Percentiles rank a stretch among this genome's conserved stretches.
Evolutionary conservation across 2,329 filamentous ascomycete species (phyloP).

Genomic region (Colletotrichum musae): DNA sequence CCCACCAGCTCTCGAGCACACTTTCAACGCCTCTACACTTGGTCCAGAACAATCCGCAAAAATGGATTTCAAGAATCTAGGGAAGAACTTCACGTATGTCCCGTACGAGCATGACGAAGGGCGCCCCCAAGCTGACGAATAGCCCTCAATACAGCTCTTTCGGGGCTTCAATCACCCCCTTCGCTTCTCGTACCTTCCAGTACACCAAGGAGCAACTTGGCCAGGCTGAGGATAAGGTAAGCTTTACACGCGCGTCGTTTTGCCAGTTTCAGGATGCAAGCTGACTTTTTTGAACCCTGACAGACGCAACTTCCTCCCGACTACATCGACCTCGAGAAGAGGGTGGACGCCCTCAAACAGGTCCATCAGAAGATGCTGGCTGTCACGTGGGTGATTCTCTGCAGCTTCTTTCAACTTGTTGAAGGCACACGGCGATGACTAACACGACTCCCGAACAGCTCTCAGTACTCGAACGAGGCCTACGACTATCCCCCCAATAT

Average conservation of each 20-base stretch:
- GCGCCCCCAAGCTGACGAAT: constrained; percentile 33
- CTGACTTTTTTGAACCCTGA: constrained; percentile 37
- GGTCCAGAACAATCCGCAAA: constrained; percentile 41
- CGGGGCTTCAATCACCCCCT: constrained; percentile 90
- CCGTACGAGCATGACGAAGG: constrained; percentile 3
- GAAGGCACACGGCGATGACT: constrained; percentile 34
- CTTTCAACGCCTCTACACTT: background rate
- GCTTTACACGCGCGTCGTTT: constrained; percentile 27
- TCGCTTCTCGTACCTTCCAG: constrained; percentile 94
- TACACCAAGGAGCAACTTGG: constrained; percentile 98
- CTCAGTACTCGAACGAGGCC: constrained; percentile 90
- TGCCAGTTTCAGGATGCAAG: background rate
- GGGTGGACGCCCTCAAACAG: constrained; percentile 95
- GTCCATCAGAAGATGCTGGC: constrained; percentile 98
- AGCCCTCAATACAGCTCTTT: constrained; percentile 61
- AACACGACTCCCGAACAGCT: constrained; percentile 65
- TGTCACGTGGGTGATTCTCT: constrained; percentile 81
- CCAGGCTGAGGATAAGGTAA: constrained; percentile 92
- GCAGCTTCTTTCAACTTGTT: background rate
- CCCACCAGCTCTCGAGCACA: background rate
- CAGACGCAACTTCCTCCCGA: constrained; percentile 97
- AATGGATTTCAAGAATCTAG: constrained; percentile 74
- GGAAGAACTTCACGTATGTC: constrained; percentile 68
- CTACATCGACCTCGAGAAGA: constrained; percentile 98
- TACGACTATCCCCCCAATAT: constrained; percentile 98